Base-by-base conservation (phyloP, 495 filamentous ascomycete species). In the Talaromyces wortmannii region DNA sequence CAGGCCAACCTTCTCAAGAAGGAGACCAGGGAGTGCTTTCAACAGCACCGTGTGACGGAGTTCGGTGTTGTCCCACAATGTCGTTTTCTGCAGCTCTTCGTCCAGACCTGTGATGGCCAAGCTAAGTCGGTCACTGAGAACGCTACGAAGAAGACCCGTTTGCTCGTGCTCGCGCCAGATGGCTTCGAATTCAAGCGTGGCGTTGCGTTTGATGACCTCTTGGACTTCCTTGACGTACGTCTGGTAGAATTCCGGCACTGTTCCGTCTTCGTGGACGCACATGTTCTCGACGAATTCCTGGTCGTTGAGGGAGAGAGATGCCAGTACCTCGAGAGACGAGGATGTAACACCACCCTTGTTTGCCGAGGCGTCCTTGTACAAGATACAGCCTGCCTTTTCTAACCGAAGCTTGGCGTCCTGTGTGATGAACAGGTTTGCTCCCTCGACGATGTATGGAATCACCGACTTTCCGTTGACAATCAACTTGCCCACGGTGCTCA, bases 341-440 rank as follows among this genome's bases (percentile, higher is more conserved):
- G 90, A 95, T 6, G 94, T 98, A 48, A 98, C 94, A 67, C 94
- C 94, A 63, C 94, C 94, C 79, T 98, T 98, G 80, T 98, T 98
- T 45, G 95, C 91, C 45, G 90, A 95, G 11, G 94, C 94, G 71
- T 98, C 94, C 77, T 98, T 98, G 82, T 89, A 97, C 45, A 98
- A 70, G 60, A 97, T 86, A 65, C 88, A 91, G 57, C 95, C 95
- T 31, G 94, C 92, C 61, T 89, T 85, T 73, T 98, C 94, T 5
- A 98, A 82, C 17, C 91, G 87, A 54, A 97, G 78, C 79, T 98
- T 98, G 59, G 90, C 91, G 65, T 98, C 94, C 72, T 98, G 95
- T 11, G 94, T 97, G 72, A 98, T 94, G 82, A 98, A 98, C 43
- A 98, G 78, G 66, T 98, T 98, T 65, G 94, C 94, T 17, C 94